These are phyloP conservation scores for Talaromyces nanjingensis DNA, from an alignment of 495 filamentous ascomycete species.

Conservation along the genomic window DNA sequence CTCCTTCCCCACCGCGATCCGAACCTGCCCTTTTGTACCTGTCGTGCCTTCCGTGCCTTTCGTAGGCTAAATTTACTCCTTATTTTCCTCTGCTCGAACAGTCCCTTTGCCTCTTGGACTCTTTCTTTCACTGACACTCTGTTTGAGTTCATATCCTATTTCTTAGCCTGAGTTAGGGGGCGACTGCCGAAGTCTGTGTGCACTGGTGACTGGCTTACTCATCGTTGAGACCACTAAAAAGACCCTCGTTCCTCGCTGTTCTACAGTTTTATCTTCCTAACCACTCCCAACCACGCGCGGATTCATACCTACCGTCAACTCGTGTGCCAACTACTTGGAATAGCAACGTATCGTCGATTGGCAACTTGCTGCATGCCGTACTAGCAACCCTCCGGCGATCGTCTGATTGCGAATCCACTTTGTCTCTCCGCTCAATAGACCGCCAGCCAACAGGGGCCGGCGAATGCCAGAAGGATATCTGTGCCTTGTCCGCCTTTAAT, in stretches of 20 bases:
- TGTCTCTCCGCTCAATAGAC: background rate
- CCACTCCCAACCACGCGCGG: background rate
- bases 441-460: conserved; percentile 4
- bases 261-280: background rate
- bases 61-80: background rate
- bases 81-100: background rate
- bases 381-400: conserved; percentile 10
- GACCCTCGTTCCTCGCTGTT: background rate
- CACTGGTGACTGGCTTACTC: background rate
- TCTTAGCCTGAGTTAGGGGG: background rate
- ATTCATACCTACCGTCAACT: background rate
- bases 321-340: background rate
- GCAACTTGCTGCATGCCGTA: conserved; percentile 4
- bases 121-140: background rate
- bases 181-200: background rate
- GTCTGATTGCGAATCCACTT: conserved; percentile 10
- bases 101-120: background rate
- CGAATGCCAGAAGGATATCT: conserved; percentile 3
- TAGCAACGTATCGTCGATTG: background rate
- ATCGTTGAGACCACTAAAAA: background rate
- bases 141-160: background rate
- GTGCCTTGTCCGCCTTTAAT: background rate
- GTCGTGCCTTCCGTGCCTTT: background rate
- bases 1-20: background rate
- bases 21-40: background rate